phyloP scores from a whole-genome alignment of 495 filamentous ascomycete species.

The Hypomontagnella submonticulosa region DNA sequence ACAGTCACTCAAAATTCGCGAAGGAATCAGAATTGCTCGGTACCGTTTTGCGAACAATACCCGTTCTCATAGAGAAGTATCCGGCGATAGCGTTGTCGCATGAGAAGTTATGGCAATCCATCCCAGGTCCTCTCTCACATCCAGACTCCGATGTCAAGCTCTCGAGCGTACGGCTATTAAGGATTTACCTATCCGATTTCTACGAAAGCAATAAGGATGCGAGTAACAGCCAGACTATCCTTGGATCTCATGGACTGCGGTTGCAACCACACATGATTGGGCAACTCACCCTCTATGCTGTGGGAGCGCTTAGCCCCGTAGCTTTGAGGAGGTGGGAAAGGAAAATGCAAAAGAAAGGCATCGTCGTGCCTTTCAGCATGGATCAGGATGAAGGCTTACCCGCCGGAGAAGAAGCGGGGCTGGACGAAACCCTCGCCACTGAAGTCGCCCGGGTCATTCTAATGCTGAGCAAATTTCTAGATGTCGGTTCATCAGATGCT shows the following conservation, averaged over 20 bases:
- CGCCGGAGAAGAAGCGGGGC: conserved; percentile 3
- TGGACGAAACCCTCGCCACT: conserved; percentile 55
- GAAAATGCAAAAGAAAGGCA: conserved; percentile 37
- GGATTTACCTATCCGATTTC: conserved; percentile 80
- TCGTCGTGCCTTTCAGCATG: conserved; percentile 4
- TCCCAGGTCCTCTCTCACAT: conserved; percentile 75
- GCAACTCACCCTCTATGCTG: conserved; percentile 69
- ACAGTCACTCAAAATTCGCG: conserved; percentile 52
- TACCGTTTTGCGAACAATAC: conserved; percentile 73
- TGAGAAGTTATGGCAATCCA: conserved; percentile 70
- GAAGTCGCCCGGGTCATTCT: conserved; percentile 67
- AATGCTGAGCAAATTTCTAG: conserved; percentile 56
- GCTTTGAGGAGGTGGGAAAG: conserved; percentile 60
- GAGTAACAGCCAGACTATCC: conserved; percentile 68
- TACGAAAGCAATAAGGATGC: conserved; percentile 68
- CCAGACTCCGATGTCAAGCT: conserved; percentile 81
- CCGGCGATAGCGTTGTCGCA: conserved; percentile 69
- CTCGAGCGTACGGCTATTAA: conserved; percentile 77
- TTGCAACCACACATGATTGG: conserved; percentile 73
- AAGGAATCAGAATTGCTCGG: conserved; percentile 82
- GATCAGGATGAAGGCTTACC: conserved; percentile 5
- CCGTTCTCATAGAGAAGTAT: conserved; percentile 73
- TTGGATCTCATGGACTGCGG: conserved; percentile 74
- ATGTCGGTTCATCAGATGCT: conserved; percentile 40
- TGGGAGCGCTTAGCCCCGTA: conserved; percentile 73